Conservation (phyloP, 768 basidiomycete species). For the Calocybe cyanea region DNA sequence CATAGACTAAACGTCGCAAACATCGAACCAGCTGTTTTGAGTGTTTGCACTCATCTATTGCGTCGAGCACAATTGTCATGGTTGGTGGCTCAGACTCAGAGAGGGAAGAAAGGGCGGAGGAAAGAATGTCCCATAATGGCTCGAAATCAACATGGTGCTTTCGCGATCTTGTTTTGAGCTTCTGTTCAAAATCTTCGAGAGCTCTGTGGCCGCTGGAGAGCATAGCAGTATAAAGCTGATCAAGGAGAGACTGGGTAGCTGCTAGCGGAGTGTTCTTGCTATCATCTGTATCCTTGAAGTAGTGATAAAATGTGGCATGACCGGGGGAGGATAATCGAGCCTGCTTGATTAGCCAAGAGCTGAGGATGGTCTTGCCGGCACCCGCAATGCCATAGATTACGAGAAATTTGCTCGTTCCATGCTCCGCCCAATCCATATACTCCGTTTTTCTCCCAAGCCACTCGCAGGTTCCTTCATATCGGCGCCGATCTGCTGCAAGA, state of each 20-base stretch:
- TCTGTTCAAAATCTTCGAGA: background rate
- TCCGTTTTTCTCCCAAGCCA: too few relatives aligned
- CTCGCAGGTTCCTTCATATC: too few relatives aligned
- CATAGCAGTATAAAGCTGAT: background rate
- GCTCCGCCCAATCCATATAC: background rate
- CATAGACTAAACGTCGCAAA: background rate
- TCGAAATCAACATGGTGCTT: too few relatives aligned
- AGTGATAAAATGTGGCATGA: background rate
- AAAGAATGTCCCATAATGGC: too few relatives aligned
- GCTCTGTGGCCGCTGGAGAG: background rate
- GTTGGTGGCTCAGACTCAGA: background rate
- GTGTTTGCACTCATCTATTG: constrained; percentile 6
- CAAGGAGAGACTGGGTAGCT: constrained; percentile 1
- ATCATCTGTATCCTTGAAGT: too few relatives aligned
- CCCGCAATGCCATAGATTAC: too few relatives aligned
- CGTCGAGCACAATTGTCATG: too few relatives aligned
- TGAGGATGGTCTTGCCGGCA: constrained; percentile 6
- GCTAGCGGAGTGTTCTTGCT: too few relatives aligned
- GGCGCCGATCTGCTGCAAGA: background rate
- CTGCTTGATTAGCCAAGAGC: constrained; percentile 1
- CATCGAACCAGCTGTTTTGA: too few relatives aligned
- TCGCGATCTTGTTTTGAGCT: too few relatives aligned
- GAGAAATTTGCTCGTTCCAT: background rate
- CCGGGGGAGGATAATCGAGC: background rate
- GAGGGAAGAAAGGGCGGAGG: too few relatives aligned